Conservation (phyloP, 2,329 filamentous ascomycete genomes). For the Camillea tinctor region DNA sequence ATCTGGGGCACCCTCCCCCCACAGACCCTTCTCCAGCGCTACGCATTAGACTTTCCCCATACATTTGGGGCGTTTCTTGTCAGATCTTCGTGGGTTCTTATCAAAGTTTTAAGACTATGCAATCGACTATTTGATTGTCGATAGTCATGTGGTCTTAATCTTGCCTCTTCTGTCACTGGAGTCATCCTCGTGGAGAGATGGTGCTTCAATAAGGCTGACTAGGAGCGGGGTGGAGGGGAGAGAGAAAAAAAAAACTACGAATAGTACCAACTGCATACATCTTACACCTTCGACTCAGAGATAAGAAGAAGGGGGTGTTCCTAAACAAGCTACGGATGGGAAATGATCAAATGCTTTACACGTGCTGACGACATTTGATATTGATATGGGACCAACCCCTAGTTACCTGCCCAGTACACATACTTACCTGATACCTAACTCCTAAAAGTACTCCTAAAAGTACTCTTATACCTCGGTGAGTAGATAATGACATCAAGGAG, state of each 20-base stretch:
- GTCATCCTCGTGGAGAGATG: no score
- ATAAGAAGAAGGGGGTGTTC: background rate
- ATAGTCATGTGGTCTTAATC: background rate
- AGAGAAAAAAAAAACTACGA: background rate
- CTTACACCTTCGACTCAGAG: background rate
- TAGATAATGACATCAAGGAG: background rate
- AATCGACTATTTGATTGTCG: background rate
- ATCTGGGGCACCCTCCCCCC: conserved; percentile 24
- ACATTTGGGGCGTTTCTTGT: background rate
- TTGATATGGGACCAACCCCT: background rate
- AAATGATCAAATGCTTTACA: background rate
- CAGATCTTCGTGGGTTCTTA: background rate
- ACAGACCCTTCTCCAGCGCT: conserved; percentile 20
- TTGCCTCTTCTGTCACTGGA: background rate
- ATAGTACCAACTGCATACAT: no score
- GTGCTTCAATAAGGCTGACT: background rate
- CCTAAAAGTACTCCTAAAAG: no score
- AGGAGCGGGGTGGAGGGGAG: no score
- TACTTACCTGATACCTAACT: no score
- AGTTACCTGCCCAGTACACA: no score
- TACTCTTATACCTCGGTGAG: conserved; percentile 10
- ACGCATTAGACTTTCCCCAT: conserved; percentile 6
- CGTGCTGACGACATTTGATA: background rate
- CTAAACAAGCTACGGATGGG: background rate
- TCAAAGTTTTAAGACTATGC: background rate